Evolutionary conservation across 192 early-diverging fungal genomes (phyloP).

Genomic region (Endogone sp.): DNA sequence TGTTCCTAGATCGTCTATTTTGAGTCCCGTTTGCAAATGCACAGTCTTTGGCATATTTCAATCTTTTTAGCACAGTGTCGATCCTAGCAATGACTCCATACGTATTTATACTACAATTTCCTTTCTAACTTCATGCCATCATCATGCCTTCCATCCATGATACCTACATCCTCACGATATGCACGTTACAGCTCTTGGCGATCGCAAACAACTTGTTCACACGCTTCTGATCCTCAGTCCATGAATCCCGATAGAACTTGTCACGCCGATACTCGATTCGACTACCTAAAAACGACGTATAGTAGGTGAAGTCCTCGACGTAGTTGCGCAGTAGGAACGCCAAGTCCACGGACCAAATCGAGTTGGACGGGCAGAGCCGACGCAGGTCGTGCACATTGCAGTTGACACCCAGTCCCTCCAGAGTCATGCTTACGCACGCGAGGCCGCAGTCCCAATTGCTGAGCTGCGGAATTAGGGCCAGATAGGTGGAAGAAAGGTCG

Average conservation of each 20-base stretch:
- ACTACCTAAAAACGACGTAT: conserved; percentile 82
- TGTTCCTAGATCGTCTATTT: too few relatives aligned
- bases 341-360: conserved; percentile 90
- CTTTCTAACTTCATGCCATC: too few relatives aligned
- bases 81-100: too few relatives aligned
- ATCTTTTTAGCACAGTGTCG: too few relatives aligned
- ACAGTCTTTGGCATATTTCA: background rate
- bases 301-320: conserved; percentile 86
- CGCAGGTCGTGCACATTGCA: conserved; percentile 53
- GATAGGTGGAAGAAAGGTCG: background rate
- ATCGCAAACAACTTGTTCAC: conserved; percentile 74
- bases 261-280: conserved; percentile 66
- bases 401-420: conserved; percentile 56
- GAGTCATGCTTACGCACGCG: conserved; percentile 78
- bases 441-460: conserved; percentile 87
- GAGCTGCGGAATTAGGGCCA: conserved; percentile 27
- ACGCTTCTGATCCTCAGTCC: conserved; percentile 67
- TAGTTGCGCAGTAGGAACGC: conserved; percentile 71
- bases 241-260: conserved; percentile 67
- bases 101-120: too few relatives aligned
- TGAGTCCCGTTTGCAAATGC: too few relatives aligned
- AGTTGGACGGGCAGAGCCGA: conserved; percentile 51
- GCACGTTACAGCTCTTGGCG: conserved; percentile 64
- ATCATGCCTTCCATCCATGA: conserved; percentile 1
- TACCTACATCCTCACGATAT: conserved; percentile 66